Evolutionary conservation across 495 filamentous ascomycete genomes (phyloP).

Genomic region (Amniculicola lignicola): DNA sequence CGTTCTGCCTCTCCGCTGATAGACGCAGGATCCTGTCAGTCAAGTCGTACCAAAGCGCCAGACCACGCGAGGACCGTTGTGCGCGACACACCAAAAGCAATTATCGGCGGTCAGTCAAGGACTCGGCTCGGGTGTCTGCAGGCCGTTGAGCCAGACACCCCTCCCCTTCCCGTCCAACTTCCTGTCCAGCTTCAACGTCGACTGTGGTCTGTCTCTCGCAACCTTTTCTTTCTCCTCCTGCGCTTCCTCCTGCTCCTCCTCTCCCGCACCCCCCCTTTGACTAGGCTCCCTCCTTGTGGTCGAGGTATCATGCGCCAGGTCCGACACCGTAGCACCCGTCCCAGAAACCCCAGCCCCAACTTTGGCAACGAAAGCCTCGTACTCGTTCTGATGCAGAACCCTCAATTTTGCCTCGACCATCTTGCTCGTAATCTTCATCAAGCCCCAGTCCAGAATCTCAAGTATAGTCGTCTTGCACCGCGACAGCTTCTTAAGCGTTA

Average conservation of each 20-base stretch:
- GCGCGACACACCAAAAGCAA: neutral
- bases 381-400: constrained; percentile 22
- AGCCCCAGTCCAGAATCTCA: constrained; percentile 30
- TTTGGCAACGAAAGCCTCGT: too few relatives aligned
- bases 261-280: neutral
- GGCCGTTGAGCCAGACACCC: constrained; percentile 22
- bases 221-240: constrained; percentile 10
- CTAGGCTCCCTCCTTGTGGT: neutral
- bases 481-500: constrained; percentile 17
- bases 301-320: neutral
- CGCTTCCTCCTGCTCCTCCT: neutral
- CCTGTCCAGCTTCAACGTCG: too few relatives aligned
- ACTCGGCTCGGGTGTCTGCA: constrained; percentile 35
- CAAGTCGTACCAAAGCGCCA: neutral
- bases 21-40: neutral
- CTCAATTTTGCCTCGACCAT: constrained; percentile 21
- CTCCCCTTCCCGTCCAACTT: constrained; percentile 13
- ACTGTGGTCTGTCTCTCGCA: too few relatives aligned
- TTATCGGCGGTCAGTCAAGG: constrained; percentile 8
- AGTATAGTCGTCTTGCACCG: constrained; percentile 22
- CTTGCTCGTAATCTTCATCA: constrained; percentile 18
- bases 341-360: neutral
- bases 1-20: too few relatives aligned
- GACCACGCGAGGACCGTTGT: neutral
- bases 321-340: neutral